Conservation (phyloP, 768 basidiomycete genomes). For the Amanita brunnescens region DNA sequence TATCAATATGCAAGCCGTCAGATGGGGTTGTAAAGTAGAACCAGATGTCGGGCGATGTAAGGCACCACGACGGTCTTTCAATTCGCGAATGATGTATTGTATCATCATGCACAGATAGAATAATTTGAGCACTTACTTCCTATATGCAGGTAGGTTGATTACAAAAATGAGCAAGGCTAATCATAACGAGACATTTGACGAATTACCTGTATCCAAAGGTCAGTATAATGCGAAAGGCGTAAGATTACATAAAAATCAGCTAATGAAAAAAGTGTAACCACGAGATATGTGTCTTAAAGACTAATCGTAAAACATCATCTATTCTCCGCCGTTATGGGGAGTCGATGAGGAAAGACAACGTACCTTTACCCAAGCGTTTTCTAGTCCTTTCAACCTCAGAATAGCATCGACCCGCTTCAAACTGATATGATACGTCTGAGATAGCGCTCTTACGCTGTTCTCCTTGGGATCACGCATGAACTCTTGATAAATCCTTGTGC, state of each 20-base stretch:
- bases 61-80: slow-evolving; percentile 48
- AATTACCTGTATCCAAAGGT: slow-evolving; percentile 15
- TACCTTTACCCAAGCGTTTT: slow-evolving; percentile 66
- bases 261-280: slow-evolving; percentile 51
- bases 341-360: slow-evolving; percentile 18
- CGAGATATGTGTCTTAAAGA: slow-evolving; percentile 70
- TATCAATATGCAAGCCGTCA: slow-evolving; percentile 25
- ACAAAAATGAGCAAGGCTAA: slow-evolving; percentile 11
- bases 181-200: neutral
- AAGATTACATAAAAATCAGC: slow-evolving; percentile 19
- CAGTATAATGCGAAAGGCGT: neutral
- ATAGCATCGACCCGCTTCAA: slow-evolving; percentile 80
- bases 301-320: slow-evolving; percentile 67
- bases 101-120: slow-evolving; percentile 35
- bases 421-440: slow-evolving; percentile 56
- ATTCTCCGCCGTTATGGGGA: neutral
- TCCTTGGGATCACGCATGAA: slow-evolving; percentile 50
- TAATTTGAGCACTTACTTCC: slow-evolving; percentile 27
- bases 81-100: slow-evolving; percentile 62
- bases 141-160: slow-evolving; percentile 12
- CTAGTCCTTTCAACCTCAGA: slow-evolving; percentile 72
- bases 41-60: slow-evolving; percentile 55
- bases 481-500: slow-evolving; percentile 47
- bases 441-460: slow-evolving; percentile 51
- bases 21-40: slow-evolving; percentile 71